Percentiles rank a stretch among this genome's conserved stretches.
Conservation (phyloP, 2,329 filamentous ascomycete genomes). For the Curvularia hawaiiensis region DNA sequence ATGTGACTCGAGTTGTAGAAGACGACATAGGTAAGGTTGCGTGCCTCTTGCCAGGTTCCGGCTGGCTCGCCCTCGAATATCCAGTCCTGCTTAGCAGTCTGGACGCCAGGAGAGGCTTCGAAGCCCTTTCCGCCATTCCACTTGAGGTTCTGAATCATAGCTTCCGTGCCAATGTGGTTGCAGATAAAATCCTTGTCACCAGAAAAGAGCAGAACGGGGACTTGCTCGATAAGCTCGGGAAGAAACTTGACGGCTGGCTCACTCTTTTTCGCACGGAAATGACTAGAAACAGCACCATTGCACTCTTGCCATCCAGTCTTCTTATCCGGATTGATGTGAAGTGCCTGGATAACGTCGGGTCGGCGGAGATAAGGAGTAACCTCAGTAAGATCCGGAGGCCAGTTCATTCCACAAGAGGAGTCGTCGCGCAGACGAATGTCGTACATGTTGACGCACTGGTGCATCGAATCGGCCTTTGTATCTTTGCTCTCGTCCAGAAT, state of each 20-base stretch:
- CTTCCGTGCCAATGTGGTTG: conserved; percentile 94
- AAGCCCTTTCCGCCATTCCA: conserved; percentile 95
- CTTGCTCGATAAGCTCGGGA: conserved; percentile 75
- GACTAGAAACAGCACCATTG: conserved; percentile 73
- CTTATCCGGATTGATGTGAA: conserved; percentile 83
- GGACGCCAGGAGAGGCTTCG: conserved; percentile 82
- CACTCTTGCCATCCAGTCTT: conserved; percentile 92
- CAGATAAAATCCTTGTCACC: conserved; percentile 95
- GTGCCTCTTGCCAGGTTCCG: conserved; percentile 91
- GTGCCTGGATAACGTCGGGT: conserved; percentile 75
- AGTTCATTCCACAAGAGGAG: conserved; percentile 93
- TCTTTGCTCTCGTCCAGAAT: conserved; percentile 71
- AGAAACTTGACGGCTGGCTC: conserved; percentile 75
- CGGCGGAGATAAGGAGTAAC: conserved; percentile 86
- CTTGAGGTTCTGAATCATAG: conserved; percentile 84
- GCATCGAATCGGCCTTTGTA: conserved; percentile 56
- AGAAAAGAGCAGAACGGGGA: conserved; percentile 87
- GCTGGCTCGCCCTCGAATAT: conserved; percentile 86
- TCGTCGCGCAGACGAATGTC: conserved; percentile 84
- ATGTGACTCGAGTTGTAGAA: conserved; percentile 98
- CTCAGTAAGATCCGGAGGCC: conserved; percentile 82
- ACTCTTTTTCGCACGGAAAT: conserved; percentile 74
- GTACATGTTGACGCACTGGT: conserved; percentile 91
- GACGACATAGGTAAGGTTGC: conserved; percentile 93
- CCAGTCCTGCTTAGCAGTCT: conserved; percentile 93